Base-by-base conservation (phyloP, 371 early-diverging fungal species). In the Conidiobolus incongruus region DNA sequence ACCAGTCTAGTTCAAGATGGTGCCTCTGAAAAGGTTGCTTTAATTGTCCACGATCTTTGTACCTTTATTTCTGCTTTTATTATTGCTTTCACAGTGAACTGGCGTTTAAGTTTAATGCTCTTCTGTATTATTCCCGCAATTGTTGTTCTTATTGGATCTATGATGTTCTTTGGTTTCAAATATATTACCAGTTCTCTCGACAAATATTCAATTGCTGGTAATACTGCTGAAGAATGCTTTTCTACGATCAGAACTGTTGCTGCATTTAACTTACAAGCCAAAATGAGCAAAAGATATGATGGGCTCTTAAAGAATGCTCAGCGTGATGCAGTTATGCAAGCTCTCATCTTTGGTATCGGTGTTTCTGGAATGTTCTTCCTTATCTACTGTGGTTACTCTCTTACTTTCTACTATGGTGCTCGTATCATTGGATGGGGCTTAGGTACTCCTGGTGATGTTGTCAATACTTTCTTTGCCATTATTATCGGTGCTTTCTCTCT, bases 81-180 rank as follows among this genome's bases (percentile, higher is more conserved):
- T 17, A 69, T 93, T 37, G 92, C 88, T 20, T 91, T 94, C 46
- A 47, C 59, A 34, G 72, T 74, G 45, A 78, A 83, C 6, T 91
- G 89, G 88, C 66, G 70, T 47, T 63, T 94, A 46, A 77, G 89
- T 17, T 54, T 87, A 24, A 84, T 91, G 2, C 66, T 94, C 3
- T n/a, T n/a, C 33, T 34, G 28, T 28, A 38, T 54, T 20, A 48
- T 47, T 15, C 20, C 47, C 23, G 43, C 49, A 28, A 58, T 49
- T 34, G 46, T 57, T n/a, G 55, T 61, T 4, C 66, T 64, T 46
- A 53, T 49, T 33, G 28, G n/a, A n/a, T n/a, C 75, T 21, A 77
- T 93, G 76, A 72, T 74, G 31, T 70, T 68, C 42, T 57, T 75
- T 39, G 60, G 80, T 12, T 65, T 77, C 19, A 57, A 59, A 11